Conservation (phyloP, 805 yeast genomes). For the Lipomyces orientalis region DNA sequence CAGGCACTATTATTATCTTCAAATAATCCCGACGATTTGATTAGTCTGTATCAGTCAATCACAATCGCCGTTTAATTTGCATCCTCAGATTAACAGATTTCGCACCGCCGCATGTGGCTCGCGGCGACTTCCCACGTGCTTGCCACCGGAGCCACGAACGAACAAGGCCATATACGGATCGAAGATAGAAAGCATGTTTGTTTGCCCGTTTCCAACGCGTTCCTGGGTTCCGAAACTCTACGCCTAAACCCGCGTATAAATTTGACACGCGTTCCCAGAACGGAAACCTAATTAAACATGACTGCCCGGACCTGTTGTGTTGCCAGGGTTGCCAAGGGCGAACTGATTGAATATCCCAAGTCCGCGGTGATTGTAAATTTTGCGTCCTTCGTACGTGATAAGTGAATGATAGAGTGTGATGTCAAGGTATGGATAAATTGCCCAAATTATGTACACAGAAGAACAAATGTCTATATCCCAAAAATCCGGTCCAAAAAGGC, state of each 20-base stretch:
- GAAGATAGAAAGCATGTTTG: too few species aligned
- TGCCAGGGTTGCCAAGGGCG: not conserved
- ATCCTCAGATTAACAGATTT: too few species aligned
- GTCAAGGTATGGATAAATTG: not conserved
- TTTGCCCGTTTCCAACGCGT: not conserved
- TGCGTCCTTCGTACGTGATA: too few species aligned
- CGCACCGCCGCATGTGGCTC: too few species aligned
- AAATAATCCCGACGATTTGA: too few species aligned
- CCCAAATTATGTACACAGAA: not conserved
- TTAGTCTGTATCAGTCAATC: too few species aligned
- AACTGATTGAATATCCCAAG: too few species aligned
- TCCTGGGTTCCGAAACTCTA: not conserved
- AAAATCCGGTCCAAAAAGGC: not conserved
- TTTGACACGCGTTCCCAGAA: not conserved
- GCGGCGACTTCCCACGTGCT: not conserved
- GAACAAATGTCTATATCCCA: not conserved
- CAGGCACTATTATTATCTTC: too few species aligned
- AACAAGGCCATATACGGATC: too few species aligned
- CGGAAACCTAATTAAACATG: not conserved
- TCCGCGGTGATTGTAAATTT: too few species aligned
- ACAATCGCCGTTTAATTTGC: not conserved
- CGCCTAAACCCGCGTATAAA: not conserved
- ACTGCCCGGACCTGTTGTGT: not conserved
- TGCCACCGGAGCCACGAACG: not conserved
- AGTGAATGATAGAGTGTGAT: too few species aligned